phyloP scores from a whole-genome alignment of 148 eudicot genomes.

The Dianthus caryophyllus region DNA sequence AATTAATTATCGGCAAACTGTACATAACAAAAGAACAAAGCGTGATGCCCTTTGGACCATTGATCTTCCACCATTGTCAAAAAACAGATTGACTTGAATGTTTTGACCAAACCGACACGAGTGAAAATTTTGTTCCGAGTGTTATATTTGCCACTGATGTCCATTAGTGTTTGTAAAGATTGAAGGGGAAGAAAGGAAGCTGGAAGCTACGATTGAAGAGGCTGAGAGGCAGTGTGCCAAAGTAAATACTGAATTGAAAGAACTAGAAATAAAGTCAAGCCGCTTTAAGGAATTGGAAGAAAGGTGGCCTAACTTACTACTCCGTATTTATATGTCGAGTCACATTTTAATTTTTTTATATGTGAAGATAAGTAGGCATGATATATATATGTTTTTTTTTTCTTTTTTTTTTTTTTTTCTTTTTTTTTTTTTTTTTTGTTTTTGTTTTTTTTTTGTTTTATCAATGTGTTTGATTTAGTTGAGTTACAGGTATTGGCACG shows the following conservation, averaged over 20 bases:
- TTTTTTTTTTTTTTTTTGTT: background rate
- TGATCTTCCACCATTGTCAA: background rate
- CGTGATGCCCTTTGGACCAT: background rate
- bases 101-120: background rate
- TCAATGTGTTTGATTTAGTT: conserved; percentile 3
- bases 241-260: conserved; percentile 86
- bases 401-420: no score
- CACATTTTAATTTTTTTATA: background rate
- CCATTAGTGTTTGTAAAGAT: conserved; percentile 40
- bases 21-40: background rate
- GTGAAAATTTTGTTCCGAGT: conserved; percentile 10
- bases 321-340: background rate
- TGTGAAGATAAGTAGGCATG: background rate
- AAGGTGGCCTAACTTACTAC: conserved; percentile 39
- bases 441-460: background rate
- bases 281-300: conserved; percentile 95
- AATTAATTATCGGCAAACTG: background rate
- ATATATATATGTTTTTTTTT: background rate
- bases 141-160: conserved; percentile 20
- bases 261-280: conserved; percentile 72
- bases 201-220: conserved; percentile 86
- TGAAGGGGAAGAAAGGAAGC: conserved; percentile 92
- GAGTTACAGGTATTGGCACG: conserved; percentile 90
- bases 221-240: conserved; percentile 79
- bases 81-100: background rate